Evolutionary conservation across 768 basidiomycete species (phyloP), one percentile per base, ranked within the genome.

Genomic region (Termitomyces sp.): DNA sequence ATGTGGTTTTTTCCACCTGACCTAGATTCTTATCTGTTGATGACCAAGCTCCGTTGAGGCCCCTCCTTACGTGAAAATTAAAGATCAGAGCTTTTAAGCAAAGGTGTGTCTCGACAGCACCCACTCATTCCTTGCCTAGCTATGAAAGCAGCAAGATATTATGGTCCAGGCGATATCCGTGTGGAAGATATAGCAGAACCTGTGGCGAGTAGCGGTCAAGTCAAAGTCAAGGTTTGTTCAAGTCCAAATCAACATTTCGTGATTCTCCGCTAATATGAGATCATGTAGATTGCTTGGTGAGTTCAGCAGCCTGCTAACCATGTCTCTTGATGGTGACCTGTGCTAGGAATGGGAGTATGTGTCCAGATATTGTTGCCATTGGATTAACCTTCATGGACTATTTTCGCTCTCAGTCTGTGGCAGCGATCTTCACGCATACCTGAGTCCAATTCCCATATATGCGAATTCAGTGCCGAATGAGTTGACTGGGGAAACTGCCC

Each of bases 371-470:
- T 53, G 43, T 47, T 34, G 41, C 45, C 22, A 21, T 30, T 19
- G 30, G 8, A 32, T 46, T 53, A 54, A 22, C 12, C 19, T 17
- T 28, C 24, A 2, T 46, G 35, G n/a, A 45, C 34, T n/a, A 15
- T 7, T n/a, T 38, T 32, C 37, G 2, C 19, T 15, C 30, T 14
- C 50, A 69, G 76, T 79, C 52, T 80, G 77, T 53, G 77, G 78
- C 9, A 74, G 72, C 42, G 79, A 81, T 57, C 63, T 81, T 10
- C 77, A 81, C 56, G 74, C 76, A 15, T 78, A 72, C 51, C 58
- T 70, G 19, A 60, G 60, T 1, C 54, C 56, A 28, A 54, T 69
- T 34, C 57, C 67, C 47, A 64, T 60, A 51, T 68, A 66, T 45
- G 68, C 75, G 19, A 71, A 68, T 15, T 49, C 69, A 7, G 57